phyloP scores from a whole-genome alignment of 345 rosid genomes.

The Erodium maritimum region DNA sequence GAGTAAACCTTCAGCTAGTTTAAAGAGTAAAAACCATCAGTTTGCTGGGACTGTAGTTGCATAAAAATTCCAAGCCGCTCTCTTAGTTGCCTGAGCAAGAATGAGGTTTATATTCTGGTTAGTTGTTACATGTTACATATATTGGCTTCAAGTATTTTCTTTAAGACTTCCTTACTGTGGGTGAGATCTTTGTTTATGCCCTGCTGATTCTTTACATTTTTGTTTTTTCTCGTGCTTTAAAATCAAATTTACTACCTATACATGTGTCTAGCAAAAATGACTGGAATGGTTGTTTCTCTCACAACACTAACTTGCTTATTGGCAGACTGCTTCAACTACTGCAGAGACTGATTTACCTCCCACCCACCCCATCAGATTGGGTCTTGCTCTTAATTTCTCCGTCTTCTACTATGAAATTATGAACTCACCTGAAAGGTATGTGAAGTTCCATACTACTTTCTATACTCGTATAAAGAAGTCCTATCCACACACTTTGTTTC shows the following conservation, averaged over 20 bases:
- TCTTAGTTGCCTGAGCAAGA: not conserved
- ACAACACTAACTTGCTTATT: not conserved
- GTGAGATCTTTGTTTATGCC: not conserved
- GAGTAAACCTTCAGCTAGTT: too few relatives aligned
- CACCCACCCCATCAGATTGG: slow-evolving; percentile 64
- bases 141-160: not conserved
- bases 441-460: not conserved
- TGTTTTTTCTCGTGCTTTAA: not conserved
- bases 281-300: not conserved
- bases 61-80: not conserved
- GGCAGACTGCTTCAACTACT: slow-evolving; percentile 40
- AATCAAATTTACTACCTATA: not conserved
- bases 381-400: slow-evolving; percentile 67
- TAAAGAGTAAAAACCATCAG: too few relatives aligned
- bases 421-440: slow-evolving; percentile 65
- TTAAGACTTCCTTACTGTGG: not conserved
- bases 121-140: too few relatives aligned
- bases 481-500: slow-evolving; percentile 5
- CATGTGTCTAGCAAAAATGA: not conserved
- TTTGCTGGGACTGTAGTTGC: too few relatives aligned
- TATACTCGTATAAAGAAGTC: not conserved
- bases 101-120: not conserved
- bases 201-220: not conserved
- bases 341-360: slow-evolving; percentile 55
- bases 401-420: slow-evolving; percentile 71